Evolutionary conservation across 306 rosid species (phyloP).

Genomic region (Malus orientalis): DNA sequence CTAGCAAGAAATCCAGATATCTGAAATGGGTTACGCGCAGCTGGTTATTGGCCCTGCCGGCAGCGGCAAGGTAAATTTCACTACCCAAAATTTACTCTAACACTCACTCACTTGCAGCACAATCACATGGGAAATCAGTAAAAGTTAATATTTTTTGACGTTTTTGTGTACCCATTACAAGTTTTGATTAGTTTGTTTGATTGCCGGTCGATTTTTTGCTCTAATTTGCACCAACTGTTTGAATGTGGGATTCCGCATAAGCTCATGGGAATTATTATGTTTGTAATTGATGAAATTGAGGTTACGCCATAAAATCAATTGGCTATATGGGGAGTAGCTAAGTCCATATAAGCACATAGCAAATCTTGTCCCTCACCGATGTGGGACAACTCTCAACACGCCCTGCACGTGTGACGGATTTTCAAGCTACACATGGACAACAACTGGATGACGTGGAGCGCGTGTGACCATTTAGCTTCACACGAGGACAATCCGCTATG

Average conservation of each 20-base stretch:
- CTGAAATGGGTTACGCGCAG: conserved; percentile 53
- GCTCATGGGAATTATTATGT: neutral
- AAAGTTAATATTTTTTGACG: neutral
- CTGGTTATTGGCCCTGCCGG: conserved; percentile 70
- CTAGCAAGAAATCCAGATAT: neutral
- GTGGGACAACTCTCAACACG: too few relatives aligned
- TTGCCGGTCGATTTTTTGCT: neutral
- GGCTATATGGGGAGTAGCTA: too few relatives aligned
- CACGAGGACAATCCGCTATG: too few relatives aligned
- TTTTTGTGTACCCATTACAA: neutral
- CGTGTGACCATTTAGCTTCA: too few relatives aligned
- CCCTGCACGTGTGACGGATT: too few relatives aligned
- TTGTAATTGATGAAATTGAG: neutral
- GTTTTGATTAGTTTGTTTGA: neutral
- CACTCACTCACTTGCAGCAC: too few relatives aligned
- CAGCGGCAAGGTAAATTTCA: conserved; percentile 58
- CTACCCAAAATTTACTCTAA: neutral
- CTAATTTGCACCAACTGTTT: neutral
- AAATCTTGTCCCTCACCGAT: too few relatives aligned
- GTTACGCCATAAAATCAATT: too few relatives aligned
- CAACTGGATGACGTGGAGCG: too few relatives aligned
- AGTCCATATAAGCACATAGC: too few relatives aligned
- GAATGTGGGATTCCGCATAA: neutral
- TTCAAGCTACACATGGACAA: too few relatives aligned
- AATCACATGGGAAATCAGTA: neutral